Evolutionary conservation across 805 yeast species (phyloP).

Genomic region (Kuraishia borneana): DNA sequence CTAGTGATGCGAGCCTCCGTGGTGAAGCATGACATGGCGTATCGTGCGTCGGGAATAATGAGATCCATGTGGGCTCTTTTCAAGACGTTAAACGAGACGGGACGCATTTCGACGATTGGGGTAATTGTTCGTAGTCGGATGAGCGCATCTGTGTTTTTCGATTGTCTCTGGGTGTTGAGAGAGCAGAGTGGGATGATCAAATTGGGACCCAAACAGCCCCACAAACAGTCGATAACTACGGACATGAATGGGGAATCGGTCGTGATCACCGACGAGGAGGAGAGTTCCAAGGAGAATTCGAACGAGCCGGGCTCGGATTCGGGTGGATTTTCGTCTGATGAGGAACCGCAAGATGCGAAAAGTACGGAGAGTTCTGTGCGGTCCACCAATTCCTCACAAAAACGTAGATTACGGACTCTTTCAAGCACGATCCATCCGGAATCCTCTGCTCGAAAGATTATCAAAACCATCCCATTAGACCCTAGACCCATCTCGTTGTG

Average conservation of each 20-base stretch:
- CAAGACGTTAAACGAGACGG: constrained; percentile 50
- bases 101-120: constrained; percentile 21
- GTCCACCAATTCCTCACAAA: constrained; percentile 11
- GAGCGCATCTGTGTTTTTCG: constrained; percentile 91
- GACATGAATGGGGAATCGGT: constrained; percentile 7
- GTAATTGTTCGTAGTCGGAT: constrained; percentile 70
- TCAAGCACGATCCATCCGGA: constrained; percentile 54
- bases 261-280: constrained; percentile 12
- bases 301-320: constrained; percentile 12
- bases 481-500: constrained; percentile 53
- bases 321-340: constrained; percentile 19
- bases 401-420: constrained; percentile 33
- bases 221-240: background rate
- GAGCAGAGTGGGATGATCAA: constrained; percentile 84
- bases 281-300: constrained; percentile 6
- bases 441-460: constrained; percentile 61
- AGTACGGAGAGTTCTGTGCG: constrained; percentile 11
- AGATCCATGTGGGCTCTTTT: constrained; percentile 87
- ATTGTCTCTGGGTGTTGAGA: constrained; percentile 73
- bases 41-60: constrained; percentile 89
- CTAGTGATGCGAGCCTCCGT: constrained; percentile 73
- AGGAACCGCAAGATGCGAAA: constrained; percentile 9
- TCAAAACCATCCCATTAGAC: constrained; percentile 70
- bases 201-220: constrained; percentile 23
- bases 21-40: constrained; percentile 84